Evolutionary conservation across 208 protist species (phyloP).

Genomic region (Strigomonas culicis): DNA sequence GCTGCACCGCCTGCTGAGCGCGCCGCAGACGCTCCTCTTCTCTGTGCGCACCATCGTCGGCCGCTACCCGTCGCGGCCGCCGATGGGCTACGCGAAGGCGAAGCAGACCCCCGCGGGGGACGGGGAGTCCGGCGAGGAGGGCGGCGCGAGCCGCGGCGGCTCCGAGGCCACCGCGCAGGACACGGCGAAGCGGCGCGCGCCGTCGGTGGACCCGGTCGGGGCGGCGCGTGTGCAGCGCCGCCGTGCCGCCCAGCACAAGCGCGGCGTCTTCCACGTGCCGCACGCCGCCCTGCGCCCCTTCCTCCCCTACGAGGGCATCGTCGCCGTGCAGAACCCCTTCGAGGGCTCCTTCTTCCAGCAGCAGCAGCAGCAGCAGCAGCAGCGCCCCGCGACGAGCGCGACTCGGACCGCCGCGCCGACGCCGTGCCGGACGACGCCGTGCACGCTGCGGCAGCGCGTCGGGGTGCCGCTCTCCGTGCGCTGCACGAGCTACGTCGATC

Average conservation of each 20-base stretch:
- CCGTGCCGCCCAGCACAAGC: constrained; percentile 3
- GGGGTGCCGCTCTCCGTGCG: constrained; percentile 27
- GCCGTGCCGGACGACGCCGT: neutral
- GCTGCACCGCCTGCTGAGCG: constrained; percentile 80
- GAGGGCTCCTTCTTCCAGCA: neutral
- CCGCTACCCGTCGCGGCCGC: constrained; percentile 44
- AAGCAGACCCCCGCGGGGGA: neutral
- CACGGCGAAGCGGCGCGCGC: neutral
- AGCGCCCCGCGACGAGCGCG: neutral
- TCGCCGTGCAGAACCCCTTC: neutral
- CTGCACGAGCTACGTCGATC: constrained; percentile 59
- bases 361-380: neutral
- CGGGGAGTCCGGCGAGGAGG: constrained; percentile 16
- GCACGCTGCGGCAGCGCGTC: neutral
- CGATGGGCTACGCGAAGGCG: constrained; percentile 57
- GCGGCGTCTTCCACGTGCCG: constrained; percentile 15
- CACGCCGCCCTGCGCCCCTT: constrained; percentile 8
- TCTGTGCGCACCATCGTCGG: constrained; percentile 40
- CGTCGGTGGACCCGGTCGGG: neutral
- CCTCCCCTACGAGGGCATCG: constrained; percentile 8
- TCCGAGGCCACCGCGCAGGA: neutral
- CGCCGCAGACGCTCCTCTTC: constrained; percentile 69
- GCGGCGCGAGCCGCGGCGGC: neutral
- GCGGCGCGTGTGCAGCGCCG: neutral
- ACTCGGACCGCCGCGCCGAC: neutral